Evolutionary conservation across 768 basidiomycete species (phyloP).

Genomic region (Dentipellis fragilis): DNA sequence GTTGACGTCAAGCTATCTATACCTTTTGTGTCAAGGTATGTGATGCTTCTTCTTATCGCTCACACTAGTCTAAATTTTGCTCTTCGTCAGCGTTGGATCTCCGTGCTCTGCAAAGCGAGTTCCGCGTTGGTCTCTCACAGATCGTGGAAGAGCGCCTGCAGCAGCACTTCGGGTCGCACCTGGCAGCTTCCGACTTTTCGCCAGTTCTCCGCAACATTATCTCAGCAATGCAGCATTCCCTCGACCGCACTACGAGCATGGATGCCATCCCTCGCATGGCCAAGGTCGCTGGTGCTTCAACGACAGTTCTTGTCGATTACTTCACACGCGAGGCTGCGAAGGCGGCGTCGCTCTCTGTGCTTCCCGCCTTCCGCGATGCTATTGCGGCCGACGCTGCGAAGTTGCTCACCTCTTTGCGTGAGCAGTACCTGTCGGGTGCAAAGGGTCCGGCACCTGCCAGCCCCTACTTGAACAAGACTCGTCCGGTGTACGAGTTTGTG

Average conservation of each 20-base stretch:
- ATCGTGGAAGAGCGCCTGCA: constrained; percentile 43
- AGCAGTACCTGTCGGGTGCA: constrained; percentile 47
- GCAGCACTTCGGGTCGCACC: constrained; percentile 30
- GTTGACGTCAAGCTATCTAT: constrained; percentile 66
- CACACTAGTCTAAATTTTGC: neutral
- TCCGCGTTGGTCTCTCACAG: constrained; percentile 36
- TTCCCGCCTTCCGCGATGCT: constrained; percentile 44
- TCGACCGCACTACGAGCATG: constrained; percentile 63
- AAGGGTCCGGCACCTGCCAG: constrained; percentile 62
- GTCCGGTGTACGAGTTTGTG: constrained; percentile 69
- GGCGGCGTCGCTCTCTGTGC: constrained; percentile 19
- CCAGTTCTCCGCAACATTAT: constrained; percentile 28
- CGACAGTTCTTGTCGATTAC: constrained; percentile 55
- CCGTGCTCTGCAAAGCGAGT: constrained; percentile 63
- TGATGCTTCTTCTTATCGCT: neutral
- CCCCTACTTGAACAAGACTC: constrained; percentile 54
- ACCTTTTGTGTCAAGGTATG: constrained; percentile 55
- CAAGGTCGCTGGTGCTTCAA: constrained; percentile 53
- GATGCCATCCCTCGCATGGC: constrained; percentile 63
- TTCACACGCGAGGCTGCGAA: constrained; percentile 21
- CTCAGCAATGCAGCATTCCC: constrained; percentile 34
- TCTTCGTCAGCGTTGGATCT: constrained; percentile 54
- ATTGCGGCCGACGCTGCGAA: constrained; percentile 38
- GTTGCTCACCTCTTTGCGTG: constrained; percentile 39
- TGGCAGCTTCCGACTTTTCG: constrained; percentile 25